Conservation (phyloP, 2,329 filamentous ascomycete genomes). For the Phialocephala subalpina region DNA sequence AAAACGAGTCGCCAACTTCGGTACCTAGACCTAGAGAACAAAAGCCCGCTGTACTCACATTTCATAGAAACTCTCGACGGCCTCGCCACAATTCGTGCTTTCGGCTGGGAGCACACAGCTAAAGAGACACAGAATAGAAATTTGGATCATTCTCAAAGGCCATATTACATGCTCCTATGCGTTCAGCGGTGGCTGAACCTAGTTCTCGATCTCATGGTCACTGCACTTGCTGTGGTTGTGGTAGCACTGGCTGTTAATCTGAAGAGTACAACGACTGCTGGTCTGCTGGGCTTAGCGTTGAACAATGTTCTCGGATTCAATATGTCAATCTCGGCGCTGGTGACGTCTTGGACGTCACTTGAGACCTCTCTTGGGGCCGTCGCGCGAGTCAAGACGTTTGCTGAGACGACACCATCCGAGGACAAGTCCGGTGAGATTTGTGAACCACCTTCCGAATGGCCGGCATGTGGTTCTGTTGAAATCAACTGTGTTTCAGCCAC, state of each 20-base stretch:
- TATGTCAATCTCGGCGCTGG: conserved; percentile 33
- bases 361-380: conserved; percentile 67
- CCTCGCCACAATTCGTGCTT: conserved; percentile 53
- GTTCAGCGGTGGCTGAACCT: conserved; percentile 64
- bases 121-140: conserved; percentile 53
- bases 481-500: conserved; percentile 42
- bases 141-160: conserved; percentile 61
- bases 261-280: conserved; percentile 28
- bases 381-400: conserved; percentile 60
- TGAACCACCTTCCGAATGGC: conserved; percentile 43
- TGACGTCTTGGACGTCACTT: conserved; percentile 61
- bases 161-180: conserved; percentile 62
- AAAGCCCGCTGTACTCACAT: conserved; percentile 48
- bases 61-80: conserved; percentile 53
- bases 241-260: conserved; percentile 31
- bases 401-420: conserved; percentile 51
- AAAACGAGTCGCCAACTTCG: conserved; percentile 56
- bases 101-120: conserved; percentile 50
- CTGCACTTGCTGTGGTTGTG: conserved; percentile 24
- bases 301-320: conserved; percentile 37
- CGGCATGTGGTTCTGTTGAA: conserved; percentile 43
- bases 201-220: conserved; percentile 45
- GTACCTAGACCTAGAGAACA: conserved; percentile 53
- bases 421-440: conserved; percentile 20
- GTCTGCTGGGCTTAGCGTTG: conserved; percentile 36